These are phyloP conservation scores for Scheffersomyces ergatensis DNA, from an alignment of 805 yeast species.

Conservation along the genomic window DNA sequence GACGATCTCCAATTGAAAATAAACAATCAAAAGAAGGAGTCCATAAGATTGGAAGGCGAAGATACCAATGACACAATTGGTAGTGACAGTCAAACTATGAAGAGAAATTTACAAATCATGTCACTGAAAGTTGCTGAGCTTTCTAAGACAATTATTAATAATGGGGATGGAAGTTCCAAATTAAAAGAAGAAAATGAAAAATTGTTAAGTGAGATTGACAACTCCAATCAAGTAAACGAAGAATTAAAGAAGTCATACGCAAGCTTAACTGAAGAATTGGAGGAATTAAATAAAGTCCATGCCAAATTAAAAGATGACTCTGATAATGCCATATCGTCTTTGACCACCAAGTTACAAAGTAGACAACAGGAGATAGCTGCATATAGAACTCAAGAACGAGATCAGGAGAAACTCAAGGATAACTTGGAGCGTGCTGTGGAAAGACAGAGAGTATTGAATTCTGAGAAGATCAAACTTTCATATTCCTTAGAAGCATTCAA, in stretches of 20 bases:
- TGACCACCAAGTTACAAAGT: conserved; percentile 20
- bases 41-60: conserved; percentile 19
- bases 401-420: conserved; percentile 28
- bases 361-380: conserved; percentile 14
- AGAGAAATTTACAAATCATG: conserved; percentile 16
- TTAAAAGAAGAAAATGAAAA: conserved; percentile 3
- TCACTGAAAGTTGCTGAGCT: conserved; percentile 16
- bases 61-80: conserved; percentile 19
- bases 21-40: conserved; percentile 15
- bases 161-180: neutral
- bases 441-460: conserved; percentile 40
- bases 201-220: neutral
- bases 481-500: conserved; percentile 36
- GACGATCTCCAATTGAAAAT: conserved; percentile 20
- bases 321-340: conserved; percentile 16
- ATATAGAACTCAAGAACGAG: conserved; percentile 8
- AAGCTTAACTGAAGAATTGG: conserved; percentile 22
- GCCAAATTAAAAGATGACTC: conserved; percentile 19
- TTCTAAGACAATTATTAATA: conserved; percentile 9
- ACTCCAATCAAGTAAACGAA: neutral
- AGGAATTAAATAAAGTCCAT: conserved; percentile 16
- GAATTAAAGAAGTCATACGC: conserved; percentile 14
- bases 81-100: conserved; percentile 19
- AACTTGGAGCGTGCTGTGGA: conserved; percentile 41
- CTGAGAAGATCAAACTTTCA: conserved; percentile 44